Evolutionary conservation across 176 grass and related monocot genomes (phyloP).

Genomic region (Oryza brachyantha): DNA sequence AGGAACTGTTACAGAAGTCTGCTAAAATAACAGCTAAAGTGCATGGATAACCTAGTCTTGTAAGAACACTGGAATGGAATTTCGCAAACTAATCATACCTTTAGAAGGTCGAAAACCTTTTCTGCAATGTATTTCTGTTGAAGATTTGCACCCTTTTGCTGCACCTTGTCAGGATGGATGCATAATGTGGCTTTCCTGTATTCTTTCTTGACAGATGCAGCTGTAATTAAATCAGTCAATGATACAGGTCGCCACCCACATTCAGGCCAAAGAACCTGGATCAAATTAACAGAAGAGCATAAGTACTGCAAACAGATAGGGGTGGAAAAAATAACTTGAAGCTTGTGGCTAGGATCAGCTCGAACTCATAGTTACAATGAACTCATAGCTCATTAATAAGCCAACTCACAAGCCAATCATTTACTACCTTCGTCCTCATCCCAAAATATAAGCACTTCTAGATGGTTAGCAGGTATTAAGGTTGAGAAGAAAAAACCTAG

Average conservation of each 20-base stretch:
- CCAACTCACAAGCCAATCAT: too few relatives aligned
- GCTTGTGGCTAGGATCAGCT: too few relatives aligned
- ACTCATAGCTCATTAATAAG: too few relatives aligned
- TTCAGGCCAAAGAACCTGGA: conserved; percentile 62
- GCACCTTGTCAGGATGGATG: conserved; percentile 65
- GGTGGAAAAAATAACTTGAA: too few relatives aligned
- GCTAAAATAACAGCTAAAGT: too few relatives aligned
- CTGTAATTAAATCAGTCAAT: conserved; percentile 57
- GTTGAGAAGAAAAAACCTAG: too few relatives aligned
- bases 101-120: conserved; percentile 63
- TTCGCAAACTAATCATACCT: conserved; percentile 38
- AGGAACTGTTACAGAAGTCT: too few relatives aligned
- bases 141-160: conserved; percentile 58
- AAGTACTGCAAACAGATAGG: background rate
- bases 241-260: conserved; percentile 58
- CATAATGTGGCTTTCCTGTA: conserved; percentile 62
- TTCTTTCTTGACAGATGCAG: conserved; percentile 53
- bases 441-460: too few relatives aligned
- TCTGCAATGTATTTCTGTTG: conserved; percentile 62
- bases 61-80: background rate
- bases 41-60: background rate
- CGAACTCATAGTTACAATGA: too few relatives aligned
- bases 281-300: background rate
- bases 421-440: too few relatives aligned
- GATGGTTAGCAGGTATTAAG: too few relatives aligned